Percentiles rank a stretch among this genome's conserved stretches.
These are phyloP conservation scores for Melampsora larici-populina DNA, from an alignment of 1,284 basidiomycete species.

Conservation along the genomic window DNA sequence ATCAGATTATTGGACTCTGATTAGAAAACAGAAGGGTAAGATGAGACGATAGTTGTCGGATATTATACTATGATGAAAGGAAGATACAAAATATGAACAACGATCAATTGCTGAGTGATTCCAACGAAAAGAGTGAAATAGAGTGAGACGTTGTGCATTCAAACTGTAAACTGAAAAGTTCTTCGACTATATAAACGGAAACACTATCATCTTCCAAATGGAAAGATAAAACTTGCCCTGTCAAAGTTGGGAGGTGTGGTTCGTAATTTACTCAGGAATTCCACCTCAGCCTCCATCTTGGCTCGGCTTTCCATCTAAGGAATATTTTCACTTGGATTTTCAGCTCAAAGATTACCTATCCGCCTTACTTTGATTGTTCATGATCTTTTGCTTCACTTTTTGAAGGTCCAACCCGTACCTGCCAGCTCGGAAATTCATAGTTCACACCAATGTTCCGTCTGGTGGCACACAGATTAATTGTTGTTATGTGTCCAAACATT, in stretches of 20 bases:
- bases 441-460: neutral
- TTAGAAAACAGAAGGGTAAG: neutral
- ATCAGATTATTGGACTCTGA: neutral
- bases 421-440: neutral
- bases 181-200: neutral
- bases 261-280: neutral
- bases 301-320: neutral
- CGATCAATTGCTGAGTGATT: neutral
- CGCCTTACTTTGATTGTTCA: neutral
- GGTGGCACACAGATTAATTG: neutral
- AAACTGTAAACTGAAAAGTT: neutral
- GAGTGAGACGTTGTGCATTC: constrained; percentile 8
- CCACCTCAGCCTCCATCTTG: neutral
- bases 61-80: neutral
- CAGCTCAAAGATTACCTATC: neutral
- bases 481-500: neutral
- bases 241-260: neutral
- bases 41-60: neutral
- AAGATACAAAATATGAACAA: neutral
- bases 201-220: constrained; percentile 3
- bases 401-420: neutral
- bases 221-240: neutral
- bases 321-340: neutral
- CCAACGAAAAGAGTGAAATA: neutral
- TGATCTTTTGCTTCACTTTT: neutral